Conservation (phyloP, 1,139 yeast species). For the Yamadazyma diospyri region DNA sequence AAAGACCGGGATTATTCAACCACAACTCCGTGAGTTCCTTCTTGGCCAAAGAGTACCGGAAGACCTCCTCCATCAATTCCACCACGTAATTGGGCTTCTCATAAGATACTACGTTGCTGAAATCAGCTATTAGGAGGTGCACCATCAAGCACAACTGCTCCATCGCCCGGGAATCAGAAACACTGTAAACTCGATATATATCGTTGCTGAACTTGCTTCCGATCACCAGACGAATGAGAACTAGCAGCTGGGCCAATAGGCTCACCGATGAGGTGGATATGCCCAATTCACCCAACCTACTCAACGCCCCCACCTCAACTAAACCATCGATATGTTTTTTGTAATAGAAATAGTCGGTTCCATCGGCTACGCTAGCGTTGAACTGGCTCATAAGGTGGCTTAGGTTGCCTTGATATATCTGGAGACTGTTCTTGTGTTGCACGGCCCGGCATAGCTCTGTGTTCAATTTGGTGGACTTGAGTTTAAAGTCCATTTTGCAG, state of each 20-base stretch:
- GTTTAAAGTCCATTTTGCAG: slow-evolving; percentile 3
- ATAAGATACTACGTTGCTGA: not conserved
- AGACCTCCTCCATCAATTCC: not conserved
- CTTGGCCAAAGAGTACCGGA: not conserved
- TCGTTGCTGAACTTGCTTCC: too few species aligned
- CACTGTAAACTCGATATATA: too few species aligned
- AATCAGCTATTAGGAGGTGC: slow-evolving; percentile 1
- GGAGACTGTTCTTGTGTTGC: not conserved
- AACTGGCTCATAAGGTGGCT: not conserved
- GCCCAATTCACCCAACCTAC: slow-evolving; percentile 1
- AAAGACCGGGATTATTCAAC: slow-evolving; percentile 1
- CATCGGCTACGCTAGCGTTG: not conserved
- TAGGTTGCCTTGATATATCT: not conserved
- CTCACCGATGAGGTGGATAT: too few species aligned
- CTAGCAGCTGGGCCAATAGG: too few species aligned
- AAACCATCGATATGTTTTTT: slow-evolving; percentile 3
- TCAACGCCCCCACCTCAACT: not conserved
- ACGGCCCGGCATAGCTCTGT: not conserved
- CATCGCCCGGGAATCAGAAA: not conserved
- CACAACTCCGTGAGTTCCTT: slow-evolving; percentile 1
- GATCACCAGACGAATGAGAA: too few species aligned
- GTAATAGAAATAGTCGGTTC: not conserved
- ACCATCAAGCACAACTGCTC: not conserved
- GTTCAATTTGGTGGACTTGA: not conserved
- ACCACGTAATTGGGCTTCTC: not conserved